Evolutionary conservation across 2,329 filamentous ascomycete genomes (phyloP).

Genomic region (Pestalotiopsis sp.): DNA sequence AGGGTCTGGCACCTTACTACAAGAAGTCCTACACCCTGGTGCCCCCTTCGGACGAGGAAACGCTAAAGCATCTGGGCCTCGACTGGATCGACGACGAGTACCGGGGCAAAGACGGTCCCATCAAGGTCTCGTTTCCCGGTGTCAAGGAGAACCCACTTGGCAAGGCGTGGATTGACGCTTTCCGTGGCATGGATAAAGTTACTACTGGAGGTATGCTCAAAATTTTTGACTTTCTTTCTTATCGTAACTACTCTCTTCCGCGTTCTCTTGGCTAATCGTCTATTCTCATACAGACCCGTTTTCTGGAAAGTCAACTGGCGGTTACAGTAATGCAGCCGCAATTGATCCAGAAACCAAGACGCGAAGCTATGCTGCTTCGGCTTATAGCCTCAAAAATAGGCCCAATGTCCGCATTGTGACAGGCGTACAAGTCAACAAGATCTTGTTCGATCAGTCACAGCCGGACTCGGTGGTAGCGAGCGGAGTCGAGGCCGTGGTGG

Average conservation of each 20-base stretch:
- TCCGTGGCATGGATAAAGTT: slow-evolving; percentile 15
- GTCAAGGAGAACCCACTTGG: slow-evolving; percentile 16
- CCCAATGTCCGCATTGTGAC: slow-evolving; percentile 49
- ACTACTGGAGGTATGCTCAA: slow-evolving; percentile 8
- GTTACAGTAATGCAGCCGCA: slow-evolving; percentile 12
- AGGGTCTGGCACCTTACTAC: slow-evolving; percentile 47
- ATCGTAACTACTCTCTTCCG: neutral
- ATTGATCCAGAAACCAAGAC: slow-evolving; percentile 16
- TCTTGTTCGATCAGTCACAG: slow-evolving; percentile 41
- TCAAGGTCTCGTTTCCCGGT: slow-evolving; percentile 18
- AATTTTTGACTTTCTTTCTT: neutral
- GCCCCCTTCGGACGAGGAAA: neutral
- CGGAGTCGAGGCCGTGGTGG: slow-evolving; percentile 45
- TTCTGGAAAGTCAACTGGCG: slow-evolving; percentile 13
- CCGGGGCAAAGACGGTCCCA: slow-evolving; percentile 15
- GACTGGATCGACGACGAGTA: slow-evolving; percentile 18
- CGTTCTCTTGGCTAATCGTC: neutral
- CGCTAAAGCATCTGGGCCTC: slow-evolving; percentile 18
- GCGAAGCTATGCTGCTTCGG: slow-evolving; percentile 39
- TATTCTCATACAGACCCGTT: slow-evolving; percentile 13
- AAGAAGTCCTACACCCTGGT: slow-evolving; percentile 32
- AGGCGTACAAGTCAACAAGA: slow-evolving; percentile 45
- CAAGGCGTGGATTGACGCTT: slow-evolving; percentile 19
- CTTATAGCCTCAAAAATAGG: slow-evolving; percentile 40
- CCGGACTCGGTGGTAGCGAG: slow-evolving; percentile 31